Percentiles rank a stretch among this genome's conserved stretches.
Evolutionary conservation across 2,329 filamentous ascomycete species (phyloP).

Genomic region (Aspergillus pseudonomiae): DNA sequence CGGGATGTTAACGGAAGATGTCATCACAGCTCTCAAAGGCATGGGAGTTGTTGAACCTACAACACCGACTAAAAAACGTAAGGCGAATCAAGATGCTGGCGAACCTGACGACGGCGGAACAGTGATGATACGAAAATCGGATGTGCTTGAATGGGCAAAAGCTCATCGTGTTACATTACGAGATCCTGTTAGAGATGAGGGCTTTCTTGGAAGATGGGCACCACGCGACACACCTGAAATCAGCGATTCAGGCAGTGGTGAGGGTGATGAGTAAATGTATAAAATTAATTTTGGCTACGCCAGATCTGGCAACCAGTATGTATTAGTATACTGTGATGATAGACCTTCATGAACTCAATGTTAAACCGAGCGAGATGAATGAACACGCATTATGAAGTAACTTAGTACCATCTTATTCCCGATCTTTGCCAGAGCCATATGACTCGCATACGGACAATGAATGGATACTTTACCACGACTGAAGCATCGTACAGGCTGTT

Average conservation of each 20-base stretch:
- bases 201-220: conserved; percentile 72
- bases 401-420: not conserved
- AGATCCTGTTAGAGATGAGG: conserved; percentile 70
- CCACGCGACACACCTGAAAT: conserved; percentile 40
- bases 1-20: conserved; percentile 84
- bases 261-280: conserved; percentile 11
- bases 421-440: not conserved
- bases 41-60: conserved; percentile 70
- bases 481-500: not conserved
- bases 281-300: not conserved
- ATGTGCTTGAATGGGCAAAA: conserved; percentile 68
- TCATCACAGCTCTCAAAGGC: conserved; percentile 73
- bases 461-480: not conserved
- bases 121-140: conserved; percentile 58
- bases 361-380: not conserved
- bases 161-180: conserved; percentile 65
- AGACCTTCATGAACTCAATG: not conserved
- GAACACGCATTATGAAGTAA: not conserved
- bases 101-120: conserved; percentile 30
- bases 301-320: not conserved
- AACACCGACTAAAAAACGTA: conserved; percentile 57
- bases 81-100: conserved; percentile 39
- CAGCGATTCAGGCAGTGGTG: conserved; percentile 25
- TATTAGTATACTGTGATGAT: not conserved
- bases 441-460: not conserved